phyloP scores from a whole-genome alignment of 2,329 filamentous ascomycete genomes.

The Scedosporium aurantiacum region DNA sequence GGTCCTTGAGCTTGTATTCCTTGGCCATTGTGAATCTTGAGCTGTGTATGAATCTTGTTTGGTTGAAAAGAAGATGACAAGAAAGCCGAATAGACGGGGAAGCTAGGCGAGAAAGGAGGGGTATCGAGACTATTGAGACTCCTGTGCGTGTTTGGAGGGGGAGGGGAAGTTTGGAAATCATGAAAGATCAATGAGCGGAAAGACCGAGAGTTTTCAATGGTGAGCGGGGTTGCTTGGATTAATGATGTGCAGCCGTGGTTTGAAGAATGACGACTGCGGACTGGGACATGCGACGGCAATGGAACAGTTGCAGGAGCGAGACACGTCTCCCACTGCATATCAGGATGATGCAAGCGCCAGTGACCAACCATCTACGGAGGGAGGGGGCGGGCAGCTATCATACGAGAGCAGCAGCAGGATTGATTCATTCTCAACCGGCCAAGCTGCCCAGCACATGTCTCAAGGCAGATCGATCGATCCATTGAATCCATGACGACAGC shows the following conservation, averaged over 20 bases:
- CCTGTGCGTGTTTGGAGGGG: neutral
- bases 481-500: no score
- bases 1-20: conserved; percentile 63
- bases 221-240: neutral
- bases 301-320: no score
- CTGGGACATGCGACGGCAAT: no score
- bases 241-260: neutral
- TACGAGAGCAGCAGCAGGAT: no score
- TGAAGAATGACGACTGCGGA: no score
- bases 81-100: neutral
- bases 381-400: no score
- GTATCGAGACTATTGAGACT: neutral
- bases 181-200: neutral
- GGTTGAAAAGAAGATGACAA: neutral
- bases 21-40: conserved; percentile 17
- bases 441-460: no score
- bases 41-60: neutral
- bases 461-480: no score
- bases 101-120: neutral
- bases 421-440: no score
- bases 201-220: neutral
- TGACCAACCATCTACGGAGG: no score
- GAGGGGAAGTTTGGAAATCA: neutral
- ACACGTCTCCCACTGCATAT: no score
- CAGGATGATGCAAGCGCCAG: no score